Conservation (phyloP, 2,329 filamentous ascomycete genomes). For the Botrytis pseudocinerea region DNA sequence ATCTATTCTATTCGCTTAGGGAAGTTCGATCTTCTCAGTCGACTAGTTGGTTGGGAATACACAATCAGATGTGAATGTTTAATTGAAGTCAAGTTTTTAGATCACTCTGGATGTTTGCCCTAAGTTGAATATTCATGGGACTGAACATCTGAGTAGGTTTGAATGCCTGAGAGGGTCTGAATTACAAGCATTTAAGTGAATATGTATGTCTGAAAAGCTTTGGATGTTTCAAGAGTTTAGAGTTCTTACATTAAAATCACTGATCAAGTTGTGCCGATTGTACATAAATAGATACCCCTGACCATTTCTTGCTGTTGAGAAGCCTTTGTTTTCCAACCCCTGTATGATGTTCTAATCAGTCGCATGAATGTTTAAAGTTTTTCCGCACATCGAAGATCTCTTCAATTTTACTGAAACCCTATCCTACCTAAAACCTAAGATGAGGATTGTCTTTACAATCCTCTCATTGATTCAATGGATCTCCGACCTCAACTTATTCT, state of each 20-base stretch:
- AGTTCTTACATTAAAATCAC: background rate
- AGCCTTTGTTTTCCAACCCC: background rate
- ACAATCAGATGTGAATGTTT: background rate
- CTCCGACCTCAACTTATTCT: background rate
- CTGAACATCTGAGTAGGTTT: background rate
- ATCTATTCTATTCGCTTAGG: background rate
- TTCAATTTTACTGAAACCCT: rapidly evolving
- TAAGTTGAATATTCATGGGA: too few species aligned
- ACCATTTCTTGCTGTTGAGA: rapidly evolving
- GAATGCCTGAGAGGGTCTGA: background rate
- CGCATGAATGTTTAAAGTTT: background rate
- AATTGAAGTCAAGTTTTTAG: background rate
- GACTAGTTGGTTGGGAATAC: background rate
- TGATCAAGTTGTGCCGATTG: too few species aligned
- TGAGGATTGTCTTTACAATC: rapidly evolving
- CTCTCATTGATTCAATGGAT: background rate
- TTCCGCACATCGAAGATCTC: background rate
- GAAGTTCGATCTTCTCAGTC: background rate
- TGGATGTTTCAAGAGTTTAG: background rate
- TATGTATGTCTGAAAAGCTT: background rate
- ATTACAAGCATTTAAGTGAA: too few species aligned
- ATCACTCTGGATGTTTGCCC: background rate
- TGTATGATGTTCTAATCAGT: rapidly evolving
- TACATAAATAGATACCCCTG: too few species aligned
- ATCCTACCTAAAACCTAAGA: background rate